phyloP scores from a whole-genome alignment of 2,329 filamentous ascomycete species.

The Aspergillus sp. region DNA sequence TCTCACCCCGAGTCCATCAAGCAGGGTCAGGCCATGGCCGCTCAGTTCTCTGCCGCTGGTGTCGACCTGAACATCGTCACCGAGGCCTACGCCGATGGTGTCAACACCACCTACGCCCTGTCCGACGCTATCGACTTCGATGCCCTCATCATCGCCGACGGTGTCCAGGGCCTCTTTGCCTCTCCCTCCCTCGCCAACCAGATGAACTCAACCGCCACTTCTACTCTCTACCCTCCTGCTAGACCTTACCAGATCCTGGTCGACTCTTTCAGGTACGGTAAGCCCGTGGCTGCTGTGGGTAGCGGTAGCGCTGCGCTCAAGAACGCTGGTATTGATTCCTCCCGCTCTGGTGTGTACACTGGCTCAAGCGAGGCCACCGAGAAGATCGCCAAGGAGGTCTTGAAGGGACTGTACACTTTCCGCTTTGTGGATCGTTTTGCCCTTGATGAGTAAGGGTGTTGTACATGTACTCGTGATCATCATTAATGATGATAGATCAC shows the following conservation, averaged over 20 bases:
- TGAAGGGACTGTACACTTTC: slow-evolving; percentile 63
- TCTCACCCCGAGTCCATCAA: slow-evolving; percentile 52
- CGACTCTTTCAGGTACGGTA: slow-evolving; percentile 68
- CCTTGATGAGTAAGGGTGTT: slow-evolving; percentile 47
- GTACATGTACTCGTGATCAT: too few relatives aligned
- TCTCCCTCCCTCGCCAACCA: slow-evolving; percentile 24
- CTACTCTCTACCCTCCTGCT: slow-evolving; percentile 64
- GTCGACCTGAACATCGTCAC: slow-evolving; percentile 62
- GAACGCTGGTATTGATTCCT: slow-evolving; percentile 47
- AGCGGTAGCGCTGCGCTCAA: slow-evolving; percentile 40
- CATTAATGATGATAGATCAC: too few relatives aligned
- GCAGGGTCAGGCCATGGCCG: slow-evolving; percentile 61
- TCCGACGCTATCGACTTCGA: slow-evolving; percentile 55
- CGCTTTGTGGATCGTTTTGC: slow-evolving; percentile 68
- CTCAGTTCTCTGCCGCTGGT: slow-evolving; percentile 43
- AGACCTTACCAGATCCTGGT: slow-evolving; percentile 64
- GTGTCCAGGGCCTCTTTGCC: slow-evolving; percentile 56
- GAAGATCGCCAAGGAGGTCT: slow-evolving; percentile 50
- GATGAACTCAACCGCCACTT: slow-evolving; percentile 25
- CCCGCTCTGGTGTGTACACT: slow-evolving; percentile 40
- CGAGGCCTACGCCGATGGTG: slow-evolving; percentile 56
- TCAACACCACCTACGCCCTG: slow-evolving; percentile 65
- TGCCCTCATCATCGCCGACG: slow-evolving; percentile 58
- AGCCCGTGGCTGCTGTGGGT: slow-evolving; percentile 66
- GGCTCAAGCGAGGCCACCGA: slow-evolving; percentile 32